Evolutionary conservation across 768 basidiomycete species (phyloP), one percentile per base, ranked within the genome.

Genomic region (Termitomyces sp.): DNA sequence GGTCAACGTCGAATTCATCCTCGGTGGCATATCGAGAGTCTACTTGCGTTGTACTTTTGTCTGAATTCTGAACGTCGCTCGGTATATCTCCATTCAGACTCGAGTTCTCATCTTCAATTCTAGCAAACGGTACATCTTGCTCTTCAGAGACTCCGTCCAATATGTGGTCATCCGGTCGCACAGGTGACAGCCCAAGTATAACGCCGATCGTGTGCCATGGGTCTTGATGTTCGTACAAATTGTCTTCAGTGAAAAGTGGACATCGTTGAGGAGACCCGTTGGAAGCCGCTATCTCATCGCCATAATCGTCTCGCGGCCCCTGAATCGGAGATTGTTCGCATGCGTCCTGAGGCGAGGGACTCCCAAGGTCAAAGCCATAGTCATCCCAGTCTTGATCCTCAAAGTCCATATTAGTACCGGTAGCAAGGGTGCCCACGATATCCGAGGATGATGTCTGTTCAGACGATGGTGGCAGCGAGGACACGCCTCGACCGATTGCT

Each of bases 151-250:
- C 36, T 46, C 38, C 32, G 4, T 55, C 53, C 24, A 52, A 14
- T 16, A 47, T 11, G 33, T 22, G 22, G 26, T 54, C 55, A 7
- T 35, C 49, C 18, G 30, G 24, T 24, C 52, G 35, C 13, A 54
- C 35, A 14, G 64, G 63, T 7, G 64, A 57, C 0, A 75, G 41
- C 9, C 76, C 77, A 10, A 80, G 71, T 51, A 79, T 71, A 7
- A 68, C 67, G 13, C 78, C 79, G 26, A 79, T 70, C 5, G 74
- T 70, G 33, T 64, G 68, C 79, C 79, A 80, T 0, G 79, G 79
- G 61, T 79, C 74, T 35, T 67, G 60, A 53, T 76, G 72, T 36
- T 76, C 71, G 54, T 75, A 79, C 3, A 80, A 61, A 46, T 65
- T 63, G 28, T 65, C 35, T 20, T 47, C 54, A 26, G 57, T 14